Evolutionary conservation across 495 filamentous ascomycete species (phyloP).

Genomic region (Cladorrhinum samala): DNA sequence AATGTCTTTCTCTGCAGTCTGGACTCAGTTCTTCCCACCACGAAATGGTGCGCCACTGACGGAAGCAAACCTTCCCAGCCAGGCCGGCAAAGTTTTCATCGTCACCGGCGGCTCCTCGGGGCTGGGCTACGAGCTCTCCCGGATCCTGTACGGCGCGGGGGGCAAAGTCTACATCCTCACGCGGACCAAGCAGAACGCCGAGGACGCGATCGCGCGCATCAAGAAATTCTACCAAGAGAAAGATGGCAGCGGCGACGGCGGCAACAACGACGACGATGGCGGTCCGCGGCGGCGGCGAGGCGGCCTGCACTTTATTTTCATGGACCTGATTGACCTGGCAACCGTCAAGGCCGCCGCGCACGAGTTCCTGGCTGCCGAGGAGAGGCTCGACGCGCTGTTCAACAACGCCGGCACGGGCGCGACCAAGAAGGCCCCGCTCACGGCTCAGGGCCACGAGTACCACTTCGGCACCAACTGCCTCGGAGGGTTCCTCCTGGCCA

Average conservation of each 20-base stretch:
- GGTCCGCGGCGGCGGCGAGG: no score
- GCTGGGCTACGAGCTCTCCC: constrained; percentile 39
- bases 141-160: constrained; percentile 37
- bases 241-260: constrained; percentile 17
- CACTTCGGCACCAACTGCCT: constrained; percentile 38
- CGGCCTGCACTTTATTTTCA: constrained; percentile 15
- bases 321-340: constrained; percentile 30
- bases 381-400: constrained; percentile 26
- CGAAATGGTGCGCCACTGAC: neutral
- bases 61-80: neutral
- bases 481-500: constrained; percentile 34
- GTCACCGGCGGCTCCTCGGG: constrained; percentile 45
- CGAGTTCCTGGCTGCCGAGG: constrained; percentile 24
- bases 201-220: constrained; percentile 16
- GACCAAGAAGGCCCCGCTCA: constrained; percentile 13
- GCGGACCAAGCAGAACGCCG: constrained; percentile 29
- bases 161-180: constrained; percentile 48
- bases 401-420: constrained; percentile 33
- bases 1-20: constrained; percentile 8
- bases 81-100: constrained; percentile 30
- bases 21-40: constrained; percentile 17
- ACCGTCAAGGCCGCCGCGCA: constrained; percentile 25
- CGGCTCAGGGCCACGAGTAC: constrained; percentile 34
- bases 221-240: neutral
- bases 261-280: no score